phyloP scores from a whole-genome alignment of 345 rosid genomes.

The Camelina sativa region DNA sequence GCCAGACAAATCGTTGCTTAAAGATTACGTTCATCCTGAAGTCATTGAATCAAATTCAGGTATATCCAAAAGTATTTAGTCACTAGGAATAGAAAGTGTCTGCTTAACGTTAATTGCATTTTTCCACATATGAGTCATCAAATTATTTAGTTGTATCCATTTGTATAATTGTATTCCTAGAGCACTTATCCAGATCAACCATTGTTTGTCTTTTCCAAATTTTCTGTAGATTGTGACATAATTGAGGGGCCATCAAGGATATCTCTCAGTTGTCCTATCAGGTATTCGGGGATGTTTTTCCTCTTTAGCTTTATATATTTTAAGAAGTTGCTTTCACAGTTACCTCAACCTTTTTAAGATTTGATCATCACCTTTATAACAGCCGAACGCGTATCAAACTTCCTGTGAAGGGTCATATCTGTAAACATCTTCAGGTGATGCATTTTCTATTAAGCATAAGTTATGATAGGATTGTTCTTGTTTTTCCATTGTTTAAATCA shows the following conservation, averaged over 20 bases:
- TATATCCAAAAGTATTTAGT: slow-evolving; percentile 39
- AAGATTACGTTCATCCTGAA: slow-evolving; percentile 57
- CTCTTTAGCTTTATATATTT: slow-evolving; percentile 18
- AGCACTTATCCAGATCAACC: slow-evolving; percentile 5
- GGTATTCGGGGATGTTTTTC: slow-evolving; percentile 49
- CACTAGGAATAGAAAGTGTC: slow-evolving; percentile 11
- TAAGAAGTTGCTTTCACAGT: slow-evolving; percentile 19
- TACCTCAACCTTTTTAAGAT: slow-evolving; percentile 13
- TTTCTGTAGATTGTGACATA: slow-evolving; percentile 65
- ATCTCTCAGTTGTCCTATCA: slow-evolving; percentile 90
- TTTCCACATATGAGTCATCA: slow-evolving; percentile 19
- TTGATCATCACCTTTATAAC: slow-evolving; percentile 36
- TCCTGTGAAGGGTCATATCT: slow-evolving; percentile 84
- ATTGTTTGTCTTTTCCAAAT: slow-evolving; percentile 20
- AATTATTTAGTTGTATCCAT: slow-evolving; percentile 9
- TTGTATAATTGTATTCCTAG: slow-evolving; percentile 10
- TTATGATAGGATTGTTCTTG: slow-evolving; percentile 9
- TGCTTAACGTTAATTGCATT: not conserved
- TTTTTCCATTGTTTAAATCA: slow-evolving; percentile 1
- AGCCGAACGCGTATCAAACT: slow-evolving; percentile 70
- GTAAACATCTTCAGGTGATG: slow-evolving; percentile 90
- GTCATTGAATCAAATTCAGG: slow-evolving; percentile 61
- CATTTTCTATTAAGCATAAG: slow-evolving; percentile 21
- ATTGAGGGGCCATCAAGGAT: slow-evolving; percentile 89
- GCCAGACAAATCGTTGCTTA: slow-evolving; percentile 51